Conservation (phyloP, 148 eudicot species). For the Vaccinium myrtillus region DNA sequence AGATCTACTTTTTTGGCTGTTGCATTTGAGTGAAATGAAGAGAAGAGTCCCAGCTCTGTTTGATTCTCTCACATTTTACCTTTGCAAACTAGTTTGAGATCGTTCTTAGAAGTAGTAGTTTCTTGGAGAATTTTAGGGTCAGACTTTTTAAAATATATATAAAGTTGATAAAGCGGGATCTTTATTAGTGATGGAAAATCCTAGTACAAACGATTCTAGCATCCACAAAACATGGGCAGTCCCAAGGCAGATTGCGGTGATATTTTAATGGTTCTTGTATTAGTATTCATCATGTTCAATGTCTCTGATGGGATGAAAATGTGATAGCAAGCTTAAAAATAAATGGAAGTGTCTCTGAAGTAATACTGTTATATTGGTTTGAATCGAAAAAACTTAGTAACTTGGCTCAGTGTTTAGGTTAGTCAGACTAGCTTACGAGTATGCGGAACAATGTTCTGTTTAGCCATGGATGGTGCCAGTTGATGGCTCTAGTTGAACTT, state of each 20-base stretch:
- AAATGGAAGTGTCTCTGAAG: neutral
- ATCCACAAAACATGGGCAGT: neutral
- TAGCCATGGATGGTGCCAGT: too few relatives aligned
- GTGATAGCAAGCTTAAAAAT: neutral
- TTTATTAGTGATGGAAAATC: neutral
- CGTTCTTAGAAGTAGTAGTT: neutral
- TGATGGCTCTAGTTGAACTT: too few relatives aligned
- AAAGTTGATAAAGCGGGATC: neutral
- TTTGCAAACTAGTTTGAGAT: neutral
- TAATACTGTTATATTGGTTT: neutral
- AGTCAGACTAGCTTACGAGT: neutral
- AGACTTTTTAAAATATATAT: neutral
- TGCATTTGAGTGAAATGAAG: constrained; percentile 11
- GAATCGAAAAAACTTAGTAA: neutral
- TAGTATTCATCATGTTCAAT: neutral
- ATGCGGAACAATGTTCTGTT: neutral
- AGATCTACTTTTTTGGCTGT: neutral
- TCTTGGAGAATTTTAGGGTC: neutral
- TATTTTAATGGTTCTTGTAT: neutral
- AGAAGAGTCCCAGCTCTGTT: neutral
- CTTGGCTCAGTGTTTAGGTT: neutral
- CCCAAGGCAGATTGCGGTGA: neutral
- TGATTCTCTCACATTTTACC: neutral
- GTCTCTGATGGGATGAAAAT: neutral
- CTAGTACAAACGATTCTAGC: neutral